Base-by-base conservation (phyloP, 345 rosid genomes). In the Aquilaria malaccensis region DNA sequence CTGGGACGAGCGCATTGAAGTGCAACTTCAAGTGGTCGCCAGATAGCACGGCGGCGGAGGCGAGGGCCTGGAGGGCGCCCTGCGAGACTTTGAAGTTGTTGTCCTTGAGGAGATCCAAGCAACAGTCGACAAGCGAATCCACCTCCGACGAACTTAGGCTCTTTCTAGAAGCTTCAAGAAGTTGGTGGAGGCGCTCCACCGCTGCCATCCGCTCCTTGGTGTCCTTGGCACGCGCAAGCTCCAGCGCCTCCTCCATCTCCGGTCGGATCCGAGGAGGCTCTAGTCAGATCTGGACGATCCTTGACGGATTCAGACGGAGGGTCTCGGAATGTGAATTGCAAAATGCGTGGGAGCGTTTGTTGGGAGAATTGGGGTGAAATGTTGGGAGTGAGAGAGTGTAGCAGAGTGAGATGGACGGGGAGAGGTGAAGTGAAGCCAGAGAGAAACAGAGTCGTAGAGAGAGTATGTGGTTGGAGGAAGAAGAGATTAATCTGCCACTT, bases 171-270 rank as follows among this genome's bases (percentile, higher is more conserved):
- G 91, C 87, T 78, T 94, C 99, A 0, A 94, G 93, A 43, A 82
- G 89, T 72, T 91, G 87, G 76, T 86, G 87, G 10, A 94, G 84
- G 13, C 95, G 79, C 78, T 94, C 99, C 50, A 94, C 97, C 22
- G 91, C 99, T 2, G 99, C 99, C 99, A 94, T 94, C 76, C 99
- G 78, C 85, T 91, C 99, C 68, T 94, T 94, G 1, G 97, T 88
- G 74, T 90, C 99, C 79, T 94, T 94, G 46, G 97, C 88, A n/a
- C 99, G 88, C 65, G 91, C 97, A 76, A 86, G 83, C 73, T 94
- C 97, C 64, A 94, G 63, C 47, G 93, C 99, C 83, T 86, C 99
- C 82, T 94, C 99, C 99, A 94, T 94, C 48, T 22, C 50, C 30
- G 50, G 65, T 62, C 81, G 75, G 87, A 84, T 85, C 85, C 77